Evolutionary conservation across 192 early-diverging fungal species (phyloP), one percentile per base, ranked within the genome.

Genomic region (Ambispora gerdemannii): DNA sequence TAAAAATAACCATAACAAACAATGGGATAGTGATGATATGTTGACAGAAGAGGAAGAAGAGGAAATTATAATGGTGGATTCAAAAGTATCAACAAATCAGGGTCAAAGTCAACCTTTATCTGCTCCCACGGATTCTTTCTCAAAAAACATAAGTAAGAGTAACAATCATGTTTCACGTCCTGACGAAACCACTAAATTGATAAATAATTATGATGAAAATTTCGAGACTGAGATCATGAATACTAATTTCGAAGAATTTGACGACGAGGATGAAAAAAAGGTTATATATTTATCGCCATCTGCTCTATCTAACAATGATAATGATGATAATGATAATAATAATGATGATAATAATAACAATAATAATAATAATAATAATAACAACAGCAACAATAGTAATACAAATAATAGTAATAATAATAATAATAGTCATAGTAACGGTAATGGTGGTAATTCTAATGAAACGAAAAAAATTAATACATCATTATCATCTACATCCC

Each of bases 1-100:
- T 11, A 6, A 20, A 22, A 55, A 55, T 22, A 55, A 55, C n/a
- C n/a, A 20, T 22, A 55, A 17, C 17, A 55, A 8, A 55, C 19
- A 22, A 6, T 70, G 68, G 68, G 53, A 70, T 60, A 70, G 68
- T 49, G 68, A 70, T 47, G 68, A 70, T 49, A 56, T 70, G 68
- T 50, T 55, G 47, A 70, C 68, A 4, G 68, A 70, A 10, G 55
- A 70, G 11, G 68, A 70, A 60, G 67, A 34, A 11, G 68, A 70
- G 28, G 55, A 59, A 38, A 55, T 58, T 47, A 31, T 70, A 3
- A 6, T 43, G 38, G 68, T 32, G 31, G 52, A 27, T 6, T 65
- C 17, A 13, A 10, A 11, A 31, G 2, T 7, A 32, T 20, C 49
- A 28, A n/a, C n/a, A n/a, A n/a, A n/a, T n/a, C n/a, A n/a, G n/a